phyloP scores from a whole-genome alignment of 2,329 filamentous ascomycete species.

The Diaporthe helianthi region DNA sequence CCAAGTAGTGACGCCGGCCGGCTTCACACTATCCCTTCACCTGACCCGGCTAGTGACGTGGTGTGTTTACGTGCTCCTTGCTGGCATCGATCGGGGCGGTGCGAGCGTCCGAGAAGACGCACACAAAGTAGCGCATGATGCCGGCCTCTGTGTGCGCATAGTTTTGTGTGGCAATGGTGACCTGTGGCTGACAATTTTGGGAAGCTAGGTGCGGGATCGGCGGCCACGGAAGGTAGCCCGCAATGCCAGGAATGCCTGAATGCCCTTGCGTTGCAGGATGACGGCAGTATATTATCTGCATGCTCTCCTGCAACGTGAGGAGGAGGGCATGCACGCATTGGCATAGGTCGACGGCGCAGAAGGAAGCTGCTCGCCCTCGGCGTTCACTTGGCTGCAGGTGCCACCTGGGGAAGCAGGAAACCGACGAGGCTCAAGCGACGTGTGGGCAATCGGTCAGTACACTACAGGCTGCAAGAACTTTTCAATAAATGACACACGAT shows the following conservation, averaged over 20 bases:
- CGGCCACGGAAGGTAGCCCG: background rate
- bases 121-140: conserved; percentile 17
- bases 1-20: background rate
- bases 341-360: background rate
- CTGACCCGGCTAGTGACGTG: conserved; percentile 30
- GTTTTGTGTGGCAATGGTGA: background rate
- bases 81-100: background rate
- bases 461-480: conserved; percentile 1
- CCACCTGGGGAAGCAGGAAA: background rate
- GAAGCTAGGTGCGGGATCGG: conserved; percentile 19
- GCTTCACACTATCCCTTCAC: conserved; percentile 6
- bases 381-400: background rate
- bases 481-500: background rate
- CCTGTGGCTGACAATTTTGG: conserved; percentile 23
- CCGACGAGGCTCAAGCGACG: background rate
- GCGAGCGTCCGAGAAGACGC: background rate
- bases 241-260: background rate
- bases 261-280: conserved; percentile 17
- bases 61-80: background rate
- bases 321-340: conserved; percentile 7
- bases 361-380: background rate
- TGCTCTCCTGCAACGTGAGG: conserved; percentile 8
- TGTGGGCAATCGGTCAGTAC: background rate
- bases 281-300: conserved; percentile 14
- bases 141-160: conserved; percentile 8